Conservation (phyloP, 768 basidiomycete genomes). For the Kondoa subrosea region DNA sequence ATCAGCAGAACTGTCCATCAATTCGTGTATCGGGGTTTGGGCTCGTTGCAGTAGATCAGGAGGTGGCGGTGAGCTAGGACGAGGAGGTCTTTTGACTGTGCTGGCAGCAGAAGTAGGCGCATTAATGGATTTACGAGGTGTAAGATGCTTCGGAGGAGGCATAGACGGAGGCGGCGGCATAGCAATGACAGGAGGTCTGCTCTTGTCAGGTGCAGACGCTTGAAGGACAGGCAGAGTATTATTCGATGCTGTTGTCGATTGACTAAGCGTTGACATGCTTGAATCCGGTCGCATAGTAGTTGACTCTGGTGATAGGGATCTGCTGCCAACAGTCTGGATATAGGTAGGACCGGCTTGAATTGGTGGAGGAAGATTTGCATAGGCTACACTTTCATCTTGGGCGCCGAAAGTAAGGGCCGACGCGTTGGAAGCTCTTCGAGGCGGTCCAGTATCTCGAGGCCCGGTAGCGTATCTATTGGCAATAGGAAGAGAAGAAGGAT, state of each 20-base stretch:
- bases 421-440: background rate
- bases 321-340: slow-evolving; percentile 8
- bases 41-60: slow-evolving; percentile 81
- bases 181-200: slow-evolving; percentile 12
- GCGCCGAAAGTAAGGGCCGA: background rate
- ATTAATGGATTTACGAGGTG: background rate
- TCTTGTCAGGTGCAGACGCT: slow-evolving; percentile 7
- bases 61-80: slow-evolving; percentile 84
- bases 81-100: slow-evolving; percentile 40
- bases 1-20: slow-evolving; percentile 3
- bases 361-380: background rate
- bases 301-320: background rate
- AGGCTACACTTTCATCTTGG: background rate
- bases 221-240: background rate
- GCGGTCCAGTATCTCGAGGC: background rate
- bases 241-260: background rate
- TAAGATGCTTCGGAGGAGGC: slow-evolving; percentile 13
- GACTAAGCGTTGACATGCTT: background rate
- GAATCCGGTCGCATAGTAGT: background rate
- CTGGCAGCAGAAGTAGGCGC: slow-evolving; percentile 11
- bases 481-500: slow-evolving; percentile 3
- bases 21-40: slow-evolving; percentile 28
- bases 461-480: background rate
- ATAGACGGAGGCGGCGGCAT: slow-evolving; percentile 17
- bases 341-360: slow-evolving; percentile 12